These are phyloP conservation scores for Stagonosporopsis tanaceti DNA, from an alignment of 2,329 filamentous ascomycete species.

Conservation along the genomic window DNA sequence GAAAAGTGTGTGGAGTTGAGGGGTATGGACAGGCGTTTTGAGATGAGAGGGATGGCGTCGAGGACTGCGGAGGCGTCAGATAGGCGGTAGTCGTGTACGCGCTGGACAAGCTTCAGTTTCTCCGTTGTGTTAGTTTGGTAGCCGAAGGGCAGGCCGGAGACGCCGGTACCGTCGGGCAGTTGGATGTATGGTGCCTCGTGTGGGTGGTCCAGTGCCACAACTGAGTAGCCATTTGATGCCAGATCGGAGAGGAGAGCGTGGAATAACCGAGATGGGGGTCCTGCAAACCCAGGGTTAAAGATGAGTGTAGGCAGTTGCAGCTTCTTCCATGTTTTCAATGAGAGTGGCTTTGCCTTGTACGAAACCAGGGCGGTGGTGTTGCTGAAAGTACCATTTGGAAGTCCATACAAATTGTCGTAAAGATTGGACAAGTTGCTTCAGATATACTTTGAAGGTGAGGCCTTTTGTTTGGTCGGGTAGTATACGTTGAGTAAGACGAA, in stretches of 20 bases:
- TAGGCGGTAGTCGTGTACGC: constrained; percentile 14
- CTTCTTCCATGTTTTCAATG: neutral
- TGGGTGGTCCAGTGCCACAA: constrained; percentile 28
- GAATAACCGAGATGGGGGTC: constrained; percentile 22
- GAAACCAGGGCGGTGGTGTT: constrained; percentile 1
- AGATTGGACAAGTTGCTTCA: neutral
- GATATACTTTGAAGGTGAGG: constrained; percentile 12
- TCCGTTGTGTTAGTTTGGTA: neutral
- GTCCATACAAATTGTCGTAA: constrained; percentile 1
- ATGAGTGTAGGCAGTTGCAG: constrained; percentile 18
- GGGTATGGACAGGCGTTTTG: constrained; percentile 2
- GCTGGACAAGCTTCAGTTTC: neutral
- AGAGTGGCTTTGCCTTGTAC: neutral
- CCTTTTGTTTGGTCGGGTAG: constrained; percentile 19
- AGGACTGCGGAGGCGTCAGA: constrained; percentile 21
- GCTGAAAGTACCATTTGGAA: constrained; percentile 1
- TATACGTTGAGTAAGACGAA: constrained; percentile 26
- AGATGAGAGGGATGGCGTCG: constrained; percentile 2
- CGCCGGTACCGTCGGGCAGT: constrained; percentile 22
- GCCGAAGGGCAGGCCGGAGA: constrained; percentile 12
- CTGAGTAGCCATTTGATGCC: constrained; percentile 20
- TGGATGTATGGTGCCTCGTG: constrained; percentile 28
- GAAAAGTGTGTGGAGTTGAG: constrained; percentile 26
- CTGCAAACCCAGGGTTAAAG: constrained; percentile 19
- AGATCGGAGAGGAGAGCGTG: constrained; percentile 21